Evolutionary conservation across 148 eudicot genomes (phyloP).

Genomic region (Rhododendron vialii): DNA sequence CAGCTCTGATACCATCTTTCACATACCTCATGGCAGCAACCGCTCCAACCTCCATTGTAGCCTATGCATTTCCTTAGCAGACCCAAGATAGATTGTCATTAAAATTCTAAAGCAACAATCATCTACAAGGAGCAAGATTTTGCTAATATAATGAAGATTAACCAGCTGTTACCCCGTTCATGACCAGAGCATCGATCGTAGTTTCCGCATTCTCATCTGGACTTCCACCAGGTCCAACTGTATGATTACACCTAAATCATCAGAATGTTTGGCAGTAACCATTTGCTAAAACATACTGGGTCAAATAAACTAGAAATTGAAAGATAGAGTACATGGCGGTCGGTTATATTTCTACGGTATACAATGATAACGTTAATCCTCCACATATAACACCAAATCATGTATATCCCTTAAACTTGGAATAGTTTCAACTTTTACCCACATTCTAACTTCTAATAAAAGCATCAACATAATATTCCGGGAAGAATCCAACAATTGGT

Average conservation of each 20-base stretch:
- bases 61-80: conserved; percentile 65
- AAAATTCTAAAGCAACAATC: not conserved
- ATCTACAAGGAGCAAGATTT: conserved; percentile 5
- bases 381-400: not conserved
- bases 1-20: conserved; percentile 77
- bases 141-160: not conserved
- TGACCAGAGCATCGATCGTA: conserved; percentile 83
- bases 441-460: not conserved
- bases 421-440: not conserved
- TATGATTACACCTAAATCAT: not conserved
- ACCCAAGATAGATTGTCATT: conserved; percentile 16
- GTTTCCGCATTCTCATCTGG: conserved; percentile 98
- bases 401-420: not conserved
- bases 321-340: not conserved
- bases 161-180: conserved; percentile 73
- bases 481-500: not conserved
- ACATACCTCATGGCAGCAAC: conserved; percentile 95
- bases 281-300: not conserved
- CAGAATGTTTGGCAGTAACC: not conserved
- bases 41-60: conserved; percentile 95
- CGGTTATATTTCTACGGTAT: not conserved
- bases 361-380: not conserved
- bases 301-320: not conserved
- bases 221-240: conserved; percentile 99
- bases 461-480: not conserved